These are phyloP conservation scores for Geotrichum phurueaensis DNA, from an alignment of 1,139 yeast species.

Conservation along the genomic window DNA sequence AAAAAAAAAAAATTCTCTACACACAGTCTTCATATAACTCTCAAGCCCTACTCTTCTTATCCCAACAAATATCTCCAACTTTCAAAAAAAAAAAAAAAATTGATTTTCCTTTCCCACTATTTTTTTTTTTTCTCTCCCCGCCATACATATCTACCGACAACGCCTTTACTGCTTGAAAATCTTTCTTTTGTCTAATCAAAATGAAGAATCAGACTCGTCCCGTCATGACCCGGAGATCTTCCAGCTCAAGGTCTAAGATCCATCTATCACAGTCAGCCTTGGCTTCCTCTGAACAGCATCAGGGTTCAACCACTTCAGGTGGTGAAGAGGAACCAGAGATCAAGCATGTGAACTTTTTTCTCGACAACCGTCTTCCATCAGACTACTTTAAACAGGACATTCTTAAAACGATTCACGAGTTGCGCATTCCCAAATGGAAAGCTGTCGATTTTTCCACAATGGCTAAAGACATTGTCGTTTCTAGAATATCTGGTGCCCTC, in stretches of 20 bases:
- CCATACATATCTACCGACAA: background rate
- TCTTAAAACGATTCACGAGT: conserved; percentile 54
- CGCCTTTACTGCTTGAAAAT: background rate
- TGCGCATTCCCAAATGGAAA: conserved; percentile 77
- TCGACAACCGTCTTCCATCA: conserved; percentile 52
- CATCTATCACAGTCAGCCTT: conserved; percentile 15
- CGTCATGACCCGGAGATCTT: background rate
- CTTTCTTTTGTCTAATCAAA: background rate
- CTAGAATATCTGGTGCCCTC: conserved; percentile 82
- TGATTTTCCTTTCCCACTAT: background rate
- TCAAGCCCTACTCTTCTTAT: background rate
- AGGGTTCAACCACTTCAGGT: conserved; percentile 16
- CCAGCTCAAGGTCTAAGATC: background rate
- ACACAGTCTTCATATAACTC: background rate
- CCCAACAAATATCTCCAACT: background rate
- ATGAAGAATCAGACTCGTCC: conserved; percentile 12
- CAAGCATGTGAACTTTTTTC: conserved; percentile 17
- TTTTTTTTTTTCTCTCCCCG: background rate
- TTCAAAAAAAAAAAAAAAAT: background rate
- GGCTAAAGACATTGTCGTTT: conserved; percentile 44
- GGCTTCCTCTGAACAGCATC: conserved; percentile 5
- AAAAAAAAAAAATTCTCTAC: background rate
- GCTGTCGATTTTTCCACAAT: conserved; percentile 33
- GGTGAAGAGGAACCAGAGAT: conserved; percentile 25
- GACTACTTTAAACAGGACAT: conserved; percentile 85